A percentile compares a stretch with the other conserved stretches of the same genome.
Evolutionary conservation across 2,329 filamentous ascomycete species (phyloP).

Genomic region (Xylariaceae sp.): DNA sequence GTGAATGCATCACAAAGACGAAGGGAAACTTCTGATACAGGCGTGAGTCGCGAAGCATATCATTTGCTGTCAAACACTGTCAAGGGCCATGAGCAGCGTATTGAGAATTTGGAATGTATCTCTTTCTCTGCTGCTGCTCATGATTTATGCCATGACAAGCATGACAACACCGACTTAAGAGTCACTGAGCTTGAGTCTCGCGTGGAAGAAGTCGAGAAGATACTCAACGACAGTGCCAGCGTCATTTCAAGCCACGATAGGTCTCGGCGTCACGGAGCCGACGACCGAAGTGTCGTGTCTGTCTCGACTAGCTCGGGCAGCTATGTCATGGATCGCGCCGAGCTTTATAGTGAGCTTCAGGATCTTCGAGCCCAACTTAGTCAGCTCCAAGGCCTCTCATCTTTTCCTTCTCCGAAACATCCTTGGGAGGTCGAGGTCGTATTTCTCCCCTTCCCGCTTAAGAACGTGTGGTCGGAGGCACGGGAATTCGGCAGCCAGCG

Average conservation of each 20-base stretch:
- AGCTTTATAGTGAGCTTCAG: slow-evolving; percentile 49
- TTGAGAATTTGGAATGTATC: slow-evolving; percentile 65
- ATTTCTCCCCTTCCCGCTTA: slow-evolving; percentile 65
- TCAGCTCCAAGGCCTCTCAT: slow-evolving; percentile 50
- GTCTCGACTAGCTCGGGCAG: slow-evolving; percentile 41
- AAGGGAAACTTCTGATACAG: slow-evolving; percentile 17
- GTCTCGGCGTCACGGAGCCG: slow-evolving; percentile 34
- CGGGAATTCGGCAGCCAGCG: slow-evolving; percentile 43
- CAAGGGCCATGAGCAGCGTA: slow-evolving; percentile 57
- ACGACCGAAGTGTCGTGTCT: slow-evolving; percentile 47
- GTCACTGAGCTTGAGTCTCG: slow-evolving; percentile 66
- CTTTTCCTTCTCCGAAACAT: slow-evolving; percentile 56
- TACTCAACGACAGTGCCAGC: slow-evolving; percentile 45
- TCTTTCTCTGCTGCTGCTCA: slow-evolving; percentile 65
- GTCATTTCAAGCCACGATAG: slow-evolving; percentile 33
- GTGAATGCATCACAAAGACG: slow-evolving; percentile 18
- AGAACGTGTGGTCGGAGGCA: slow-evolving; percentile 50
- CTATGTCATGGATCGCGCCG: slow-evolving; percentile 37
- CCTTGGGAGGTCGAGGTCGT: slow-evolving; percentile 77
- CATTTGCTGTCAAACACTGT: slow-evolving; percentile 50
- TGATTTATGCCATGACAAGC: slow-evolving; percentile 65
- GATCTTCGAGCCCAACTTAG: slow-evolving; percentile 47
- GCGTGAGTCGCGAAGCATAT: slow-evolving; percentile 35
- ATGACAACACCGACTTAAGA: slow-evolving; percentile 63
- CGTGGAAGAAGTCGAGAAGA: slow-evolving; percentile 56